Conservation (phyloP, 129 eudicot species). For the Flaveria ramosissima region DNA sequence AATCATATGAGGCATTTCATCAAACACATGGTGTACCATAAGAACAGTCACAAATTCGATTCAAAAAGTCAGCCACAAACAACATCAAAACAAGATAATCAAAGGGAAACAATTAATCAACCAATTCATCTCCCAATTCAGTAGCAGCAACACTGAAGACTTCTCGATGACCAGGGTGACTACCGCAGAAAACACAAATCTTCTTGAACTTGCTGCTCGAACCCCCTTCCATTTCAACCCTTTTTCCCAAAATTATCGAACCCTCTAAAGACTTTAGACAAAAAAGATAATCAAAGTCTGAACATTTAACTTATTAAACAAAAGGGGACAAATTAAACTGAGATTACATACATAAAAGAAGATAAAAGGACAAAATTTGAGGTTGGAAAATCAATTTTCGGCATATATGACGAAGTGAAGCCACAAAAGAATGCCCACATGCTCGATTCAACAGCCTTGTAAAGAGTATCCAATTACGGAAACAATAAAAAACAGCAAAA, state of each 20-base stretch:
- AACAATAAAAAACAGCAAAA: conserved; percentile 22
- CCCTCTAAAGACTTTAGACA: conserved; percentile 27
- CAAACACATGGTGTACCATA: conserved; percentile 23
- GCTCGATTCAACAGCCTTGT: conserved; percentile 38
- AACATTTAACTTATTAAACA: conserved; percentile 27
- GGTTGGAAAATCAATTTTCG: background rate
- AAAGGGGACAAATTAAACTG: conserved; percentile 26
- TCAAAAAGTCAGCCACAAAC: conserved; percentile 9
- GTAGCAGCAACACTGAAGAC: conserved; percentile 89
- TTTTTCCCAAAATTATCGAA: conserved; percentile 12
- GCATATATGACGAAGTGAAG: conserved; percentile 27
- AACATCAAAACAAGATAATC: background rate
- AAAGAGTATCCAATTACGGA: conserved; percentile 5
- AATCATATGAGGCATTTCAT: conserved; percentile 6
- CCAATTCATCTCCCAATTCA: conserved; percentile 88
- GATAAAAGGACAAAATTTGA: conserved; percentile 8
- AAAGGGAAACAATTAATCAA: conserved; percentile 34
- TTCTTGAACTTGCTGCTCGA: conserved; percentile 62
- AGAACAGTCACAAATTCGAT: conserved; percentile 16
- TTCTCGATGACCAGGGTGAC: conserved; percentile 77
- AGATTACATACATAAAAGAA: conserved; percentile 11
- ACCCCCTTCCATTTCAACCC: conserved; percentile 47
- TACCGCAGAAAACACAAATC: conserved; percentile 93
- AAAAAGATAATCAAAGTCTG: conserved; percentile 23
- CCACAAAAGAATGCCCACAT: conserved; percentile 43